Evolutionary conservation across 2,329 filamentous ascomycete genomes (phyloP).

Genomic region (Alternaria brassicae): DNA sequence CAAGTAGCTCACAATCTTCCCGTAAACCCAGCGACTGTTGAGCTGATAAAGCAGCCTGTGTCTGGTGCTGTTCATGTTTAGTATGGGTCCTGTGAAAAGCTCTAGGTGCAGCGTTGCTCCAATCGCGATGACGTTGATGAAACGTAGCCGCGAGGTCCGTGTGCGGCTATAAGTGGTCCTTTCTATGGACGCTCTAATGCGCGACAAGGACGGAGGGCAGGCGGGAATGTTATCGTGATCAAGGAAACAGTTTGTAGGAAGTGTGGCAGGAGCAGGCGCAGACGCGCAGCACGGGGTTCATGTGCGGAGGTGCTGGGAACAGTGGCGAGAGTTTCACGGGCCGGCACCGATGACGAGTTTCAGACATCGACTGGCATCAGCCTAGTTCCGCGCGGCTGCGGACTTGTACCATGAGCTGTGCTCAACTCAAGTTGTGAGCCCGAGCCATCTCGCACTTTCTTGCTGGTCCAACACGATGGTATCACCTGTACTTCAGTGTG

Average conservation of each 20-base stretch:
- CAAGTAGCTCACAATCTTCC: slow-evolving; percentile 67
- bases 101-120: slow-evolving; percentile 25
- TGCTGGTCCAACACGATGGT: neutral
- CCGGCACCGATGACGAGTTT: slow-evolving; percentile 27
- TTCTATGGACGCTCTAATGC: slow-evolving; percentile 10
- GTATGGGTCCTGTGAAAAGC: slow-evolving; percentile 26
- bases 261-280: slow-evolving; percentile 14
- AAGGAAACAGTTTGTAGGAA: slow-evolving; percentile 17
- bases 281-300: slow-evolving; percentile 17
- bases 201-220: slow-evolving; percentile 5
- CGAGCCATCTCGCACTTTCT: neutral
- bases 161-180: slow-evolving; percentile 23
- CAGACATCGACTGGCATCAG: slow-evolving; percentile 18
- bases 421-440: neutral
- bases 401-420: neutral
- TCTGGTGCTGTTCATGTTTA: slow-evolving; percentile 51
- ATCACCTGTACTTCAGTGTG: neutral
- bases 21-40: slow-evolving; percentile 76
- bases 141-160: slow-evolving; percentile 31
- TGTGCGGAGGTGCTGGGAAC: slow-evolving; percentile 16
- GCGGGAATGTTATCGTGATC: slow-evolving; percentile 9
- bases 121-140: slow-evolving; percentile 40
- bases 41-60: slow-evolving; percentile 70
- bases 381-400: slow-evolving; percentile 4
- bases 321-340: slow-evolving; percentile 26